Percentiles rank a stretch among this genome's conserved stretches.
These are phyloP conservation scores for Hortiboletus campestris DNA, from an alignment of 768 basidiomycete genomes.

Conservation along the genomic window DNA sequence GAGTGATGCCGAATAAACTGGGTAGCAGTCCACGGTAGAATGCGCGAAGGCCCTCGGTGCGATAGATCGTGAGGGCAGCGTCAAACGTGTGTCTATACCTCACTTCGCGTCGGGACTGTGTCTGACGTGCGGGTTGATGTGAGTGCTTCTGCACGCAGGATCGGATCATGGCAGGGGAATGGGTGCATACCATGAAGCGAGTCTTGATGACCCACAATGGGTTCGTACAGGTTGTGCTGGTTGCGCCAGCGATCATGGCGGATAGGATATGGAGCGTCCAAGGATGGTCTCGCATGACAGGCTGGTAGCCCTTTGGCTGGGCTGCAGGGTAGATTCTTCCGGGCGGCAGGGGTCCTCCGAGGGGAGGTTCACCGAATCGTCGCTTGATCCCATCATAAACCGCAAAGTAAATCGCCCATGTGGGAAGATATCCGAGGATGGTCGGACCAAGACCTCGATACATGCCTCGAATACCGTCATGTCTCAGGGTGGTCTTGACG, in stretches of 20 bases:
- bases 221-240: conserved; percentile 91
- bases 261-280: conserved; percentile 90
- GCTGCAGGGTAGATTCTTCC: conserved; percentile 76
- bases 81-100: conserved; percentile 89
- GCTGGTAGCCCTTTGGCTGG: conserved; percentile 84
- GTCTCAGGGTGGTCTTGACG: conserved; percentile 50
- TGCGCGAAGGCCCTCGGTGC: conserved; percentile 78
- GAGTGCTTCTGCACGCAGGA: conserved; percentile 5
- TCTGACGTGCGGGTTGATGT: conserved; percentile 45
- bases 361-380: conserved; percentile 66
- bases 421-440: conserved; percentile 93
- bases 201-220: conserved; percentile 99
- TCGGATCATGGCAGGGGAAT: background rate
- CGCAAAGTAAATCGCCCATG: conserved; percentile 98
- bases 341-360: conserved; percentile 34
- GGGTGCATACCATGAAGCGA: conserved; percentile 83
- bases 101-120: conserved; percentile 74
- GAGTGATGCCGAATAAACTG: conserved; percentile 88
- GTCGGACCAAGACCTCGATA: conserved; percentile 99
- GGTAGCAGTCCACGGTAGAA: conserved; percentile 96
- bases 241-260: conserved; percentile 93
- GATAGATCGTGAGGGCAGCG: conserved; percentile 87
- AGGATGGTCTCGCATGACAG: conserved; percentile 73
- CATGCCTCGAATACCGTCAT: conserved; percentile 81
- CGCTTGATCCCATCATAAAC: conserved; percentile 96